These are phyloP conservation scores for Pachyrhizus erosus DNA, from an alignment of 306 rosid species.

Conservation along the genomic window DNA sequence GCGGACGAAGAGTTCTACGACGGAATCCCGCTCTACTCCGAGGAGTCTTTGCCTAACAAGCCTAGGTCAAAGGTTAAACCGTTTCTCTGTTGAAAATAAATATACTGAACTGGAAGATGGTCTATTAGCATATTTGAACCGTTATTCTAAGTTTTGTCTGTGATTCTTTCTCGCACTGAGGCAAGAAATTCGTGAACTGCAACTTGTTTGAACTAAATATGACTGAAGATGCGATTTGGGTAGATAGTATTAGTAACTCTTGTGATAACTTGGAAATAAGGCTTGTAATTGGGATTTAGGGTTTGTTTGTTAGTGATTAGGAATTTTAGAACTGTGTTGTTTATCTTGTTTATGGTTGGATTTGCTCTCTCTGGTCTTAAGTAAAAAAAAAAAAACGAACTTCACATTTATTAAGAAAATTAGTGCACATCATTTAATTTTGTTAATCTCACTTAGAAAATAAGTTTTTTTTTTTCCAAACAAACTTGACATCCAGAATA, in stretches of 20 bases:
- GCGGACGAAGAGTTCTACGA: slow-evolving; percentile 66
- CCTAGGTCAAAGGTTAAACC: slow-evolving; percentile 50
- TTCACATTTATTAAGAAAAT: too few species aligned
- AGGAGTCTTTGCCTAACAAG: slow-evolving; percentile 45
- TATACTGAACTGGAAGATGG: not conserved
- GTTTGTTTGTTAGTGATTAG: not conserved
- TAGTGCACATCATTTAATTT: too few species aligned
- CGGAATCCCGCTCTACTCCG: slow-evolving; percentile 70
- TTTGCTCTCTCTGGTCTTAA: too few species aligned
- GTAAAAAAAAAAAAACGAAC: too few species aligned
- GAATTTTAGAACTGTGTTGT: not conserved
- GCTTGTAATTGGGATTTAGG: slow-evolving; percentile 22
- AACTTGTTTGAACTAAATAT: not conserved
- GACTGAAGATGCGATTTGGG: not conserved
- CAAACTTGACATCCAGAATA: too few species aligned
- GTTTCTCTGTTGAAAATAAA: not conserved
- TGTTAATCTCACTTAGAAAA: too few species aligned
- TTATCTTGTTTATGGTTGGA: not conserved
- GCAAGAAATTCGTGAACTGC: not conserved
- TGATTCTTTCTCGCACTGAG: not conserved
- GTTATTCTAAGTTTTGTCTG: not conserved
- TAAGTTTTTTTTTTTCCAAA: too few species aligned
- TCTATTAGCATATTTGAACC: too few species aligned
- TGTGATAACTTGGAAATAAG: not conserved
- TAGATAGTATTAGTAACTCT: not conserved